Evolutionary conservation across 768 basidiomycete genomes (phyloP).

Genomic region (Lactarius hatsudake): DNA sequence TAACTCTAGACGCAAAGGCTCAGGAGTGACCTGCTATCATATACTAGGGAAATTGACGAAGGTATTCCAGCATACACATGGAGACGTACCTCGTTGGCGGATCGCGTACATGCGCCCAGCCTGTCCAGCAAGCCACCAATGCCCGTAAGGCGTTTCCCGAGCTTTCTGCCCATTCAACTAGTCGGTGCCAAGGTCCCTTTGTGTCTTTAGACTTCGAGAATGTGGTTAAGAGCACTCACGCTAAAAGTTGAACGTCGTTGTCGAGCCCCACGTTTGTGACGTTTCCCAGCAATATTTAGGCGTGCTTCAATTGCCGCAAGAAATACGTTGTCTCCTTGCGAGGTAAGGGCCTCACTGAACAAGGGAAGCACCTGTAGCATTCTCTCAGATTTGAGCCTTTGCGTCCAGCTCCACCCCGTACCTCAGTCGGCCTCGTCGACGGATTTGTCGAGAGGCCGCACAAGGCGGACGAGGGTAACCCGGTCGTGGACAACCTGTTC

Average conservation of each 20-base stretch:
- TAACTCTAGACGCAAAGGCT: conserved; percentile 30
- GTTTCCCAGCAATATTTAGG: conserved; percentile 15
- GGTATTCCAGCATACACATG: neutral
- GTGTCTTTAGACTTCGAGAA: too few relatives aligned
- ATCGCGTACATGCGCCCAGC: conserved; percentile 51
- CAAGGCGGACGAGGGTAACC: too few relatives aligned
- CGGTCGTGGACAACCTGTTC: too few relatives aligned
- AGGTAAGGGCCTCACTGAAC: neutral
- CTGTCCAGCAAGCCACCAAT: conserved; percentile 48
- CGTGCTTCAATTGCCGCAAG: conserved; percentile 22
- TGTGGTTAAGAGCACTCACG: too few relatives aligned
- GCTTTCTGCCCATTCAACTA: neutral
- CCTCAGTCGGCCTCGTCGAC: too few relatives aligned
- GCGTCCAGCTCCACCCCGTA: too few relatives aligned
- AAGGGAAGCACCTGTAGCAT: neutral
- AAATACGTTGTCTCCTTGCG: neutral
- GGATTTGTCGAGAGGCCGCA: too few relatives aligned
- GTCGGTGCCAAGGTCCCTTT: too few relatives aligned
- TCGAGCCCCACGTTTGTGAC: neutral
- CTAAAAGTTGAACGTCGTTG: too few relatives aligned
- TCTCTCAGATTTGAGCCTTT: neutral
- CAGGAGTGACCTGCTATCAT: conserved; percentile 43
- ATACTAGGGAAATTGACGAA: neutral
- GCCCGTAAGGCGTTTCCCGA: conserved; percentile 29
- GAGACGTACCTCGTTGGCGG: conserved; percentile 52